Evolutionary conservation across 805 yeast species (phyloP).

Genomic region (Yarrowia keelungensis): DNA sequence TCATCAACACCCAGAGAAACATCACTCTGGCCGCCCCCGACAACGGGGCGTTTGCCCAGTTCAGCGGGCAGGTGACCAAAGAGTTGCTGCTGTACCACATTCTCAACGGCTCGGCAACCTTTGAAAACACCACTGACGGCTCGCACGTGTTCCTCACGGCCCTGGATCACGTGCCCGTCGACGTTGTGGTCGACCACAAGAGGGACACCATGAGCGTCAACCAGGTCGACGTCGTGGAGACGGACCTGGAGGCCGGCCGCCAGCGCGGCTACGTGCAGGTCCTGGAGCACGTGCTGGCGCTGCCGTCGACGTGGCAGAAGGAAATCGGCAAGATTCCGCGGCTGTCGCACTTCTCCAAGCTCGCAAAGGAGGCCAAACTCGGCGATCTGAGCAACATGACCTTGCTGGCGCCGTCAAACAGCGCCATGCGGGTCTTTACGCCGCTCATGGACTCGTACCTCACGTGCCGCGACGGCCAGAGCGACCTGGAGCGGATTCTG

Average conservation of each 20-base stretch:
- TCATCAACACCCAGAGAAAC: conserved; percentile 63
- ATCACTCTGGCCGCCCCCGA: conserved; percentile 82
- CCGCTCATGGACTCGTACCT: conserved; percentile 58
- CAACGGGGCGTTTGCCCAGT: conserved; percentile 69
- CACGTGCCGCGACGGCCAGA: conserved; percentile 37
- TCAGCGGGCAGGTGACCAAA: conserved; percentile 41
- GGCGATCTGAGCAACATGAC: conserved; percentile 24
- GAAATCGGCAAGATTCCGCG: conserved; percentile 1
- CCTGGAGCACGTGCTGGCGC: conserved; percentile 10
- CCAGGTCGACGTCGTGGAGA: conserved; percentile 58
- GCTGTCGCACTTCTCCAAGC: conserved; percentile 8
- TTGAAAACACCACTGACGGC: conserved; percentile 45
- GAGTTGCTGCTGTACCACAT: conserved; percentile 48
- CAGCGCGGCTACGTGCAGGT: conserved; percentile 75
- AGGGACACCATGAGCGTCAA: conserved; percentile 8
- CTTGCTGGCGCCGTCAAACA: conserved; percentile 51
- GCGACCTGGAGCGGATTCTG: conserved; percentile 45
- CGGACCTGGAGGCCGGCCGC: conserved; percentile 64
- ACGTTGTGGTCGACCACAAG: background rate
- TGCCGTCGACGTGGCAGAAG: conserved; percentile 21
- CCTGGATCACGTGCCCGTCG: conserved; percentile 9
- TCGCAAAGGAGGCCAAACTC: background rate
- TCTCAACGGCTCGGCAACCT: conserved; percentile 49
- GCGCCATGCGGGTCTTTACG: conserved; percentile 50
- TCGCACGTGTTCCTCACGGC: conserved; percentile 14